phyloP scores from a whole-genome alignment of 768 basidiomycete species.

The Suillus ampliporus region DNA sequence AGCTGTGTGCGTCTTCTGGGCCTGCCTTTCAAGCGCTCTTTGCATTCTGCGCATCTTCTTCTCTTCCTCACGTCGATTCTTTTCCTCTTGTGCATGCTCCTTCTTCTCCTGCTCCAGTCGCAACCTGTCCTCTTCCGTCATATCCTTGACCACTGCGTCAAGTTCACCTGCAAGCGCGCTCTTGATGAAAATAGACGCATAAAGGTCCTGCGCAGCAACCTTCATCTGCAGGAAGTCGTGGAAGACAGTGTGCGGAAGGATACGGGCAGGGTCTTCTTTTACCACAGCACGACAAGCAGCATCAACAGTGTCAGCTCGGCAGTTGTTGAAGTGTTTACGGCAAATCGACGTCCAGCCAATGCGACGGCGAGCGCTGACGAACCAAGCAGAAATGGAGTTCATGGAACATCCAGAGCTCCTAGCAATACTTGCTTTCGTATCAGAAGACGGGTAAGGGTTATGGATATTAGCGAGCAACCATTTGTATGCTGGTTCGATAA shows the following conservation, averaged over 20 bases:
- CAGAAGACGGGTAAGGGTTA: slow-evolving; percentile 54
- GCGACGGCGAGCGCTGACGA: slow-evolving; percentile 50
- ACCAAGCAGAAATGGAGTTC: slow-evolving; percentile 52
- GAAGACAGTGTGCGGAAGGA: slow-evolving; percentile 16
- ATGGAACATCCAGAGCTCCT: slow-evolving; percentile 24
- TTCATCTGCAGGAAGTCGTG: slow-evolving; percentile 39
- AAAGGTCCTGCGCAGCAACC: slow-evolving; percentile 32
- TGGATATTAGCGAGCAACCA: slow-evolving; percentile 55
- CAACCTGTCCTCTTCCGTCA: slow-evolving; percentile 19
- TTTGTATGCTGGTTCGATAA: slow-evolving; percentile 29
- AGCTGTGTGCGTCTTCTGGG: background rate
- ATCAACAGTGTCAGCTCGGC: slow-evolving; percentile 28
- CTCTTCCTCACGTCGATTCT: slow-evolving; percentile 12
- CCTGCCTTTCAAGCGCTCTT: slow-evolving; percentile 7
- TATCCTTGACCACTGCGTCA: slow-evolving; percentile 35
- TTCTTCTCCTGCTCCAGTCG: slow-evolving; percentile 16
- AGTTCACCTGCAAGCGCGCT: slow-evolving; percentile 37
- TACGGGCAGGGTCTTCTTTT: slow-evolving; percentile 15
- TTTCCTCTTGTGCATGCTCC: slow-evolving; percentile 15
- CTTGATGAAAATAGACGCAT: slow-evolving; percentile 29
- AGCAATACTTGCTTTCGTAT: slow-evolving; percentile 37
- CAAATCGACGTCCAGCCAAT: slow-evolving; percentile 59
- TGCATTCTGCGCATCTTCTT: slow-evolving; percentile 7
- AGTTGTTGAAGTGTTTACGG: slow-evolving; percentile 30
- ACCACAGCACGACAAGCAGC: slow-evolving; percentile 35